Evolutionary conservation across 2,329 filamentous ascomycete genomes (phyloP).

Genomic region (Aspergillus candidus): DNA sequence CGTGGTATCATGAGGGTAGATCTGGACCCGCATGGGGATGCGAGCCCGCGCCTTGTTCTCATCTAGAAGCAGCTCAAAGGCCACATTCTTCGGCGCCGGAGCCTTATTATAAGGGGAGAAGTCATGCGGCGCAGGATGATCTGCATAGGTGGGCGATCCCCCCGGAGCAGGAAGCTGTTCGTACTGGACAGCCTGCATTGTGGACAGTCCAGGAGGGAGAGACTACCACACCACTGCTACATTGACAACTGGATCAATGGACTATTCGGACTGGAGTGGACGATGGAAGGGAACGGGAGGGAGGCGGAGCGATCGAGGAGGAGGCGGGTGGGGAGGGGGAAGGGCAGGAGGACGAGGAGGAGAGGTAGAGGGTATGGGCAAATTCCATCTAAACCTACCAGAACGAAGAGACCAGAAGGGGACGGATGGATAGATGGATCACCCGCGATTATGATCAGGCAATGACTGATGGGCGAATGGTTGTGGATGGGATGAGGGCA

Average conservation of each 20-base stretch:
- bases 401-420: conserved; percentile 23
- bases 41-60: conserved; percentile 54
- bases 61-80: conserved; percentile 57
- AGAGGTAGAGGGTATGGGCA: conserved; percentile 21
- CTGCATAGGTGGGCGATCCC: conserved; percentile 25
- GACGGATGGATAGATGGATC: conserved; percentile 24
- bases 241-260: conserved; percentile 30
- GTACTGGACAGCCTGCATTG: conserved; percentile 31
- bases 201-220: conserved; percentile 20
- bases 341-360: conserved; percentile 19
- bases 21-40: conserved; percentile 67
- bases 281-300: conserved; percentile 7
- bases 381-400: conserved; percentile 35
- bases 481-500: conserved; percentile 24
- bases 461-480: conserved; percentile 25
- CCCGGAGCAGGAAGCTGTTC: conserved; percentile 30
- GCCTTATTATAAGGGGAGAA: conserved; percentile 30
- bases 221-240: conserved; percentile 25
- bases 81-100: conserved; percentile 53
- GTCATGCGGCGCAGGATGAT: conserved; percentile 27
- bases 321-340: conserved; percentile 21
- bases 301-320: conserved; percentile 13
- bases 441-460: conserved; percentile 27
- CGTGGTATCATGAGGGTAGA: conserved; percentile 91
- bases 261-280: conserved; percentile 22